Evolutionary conservation across 352 stramenopile genomes (phyloP).

Genomic region (Halophytophthora batemanensis): DNA sequence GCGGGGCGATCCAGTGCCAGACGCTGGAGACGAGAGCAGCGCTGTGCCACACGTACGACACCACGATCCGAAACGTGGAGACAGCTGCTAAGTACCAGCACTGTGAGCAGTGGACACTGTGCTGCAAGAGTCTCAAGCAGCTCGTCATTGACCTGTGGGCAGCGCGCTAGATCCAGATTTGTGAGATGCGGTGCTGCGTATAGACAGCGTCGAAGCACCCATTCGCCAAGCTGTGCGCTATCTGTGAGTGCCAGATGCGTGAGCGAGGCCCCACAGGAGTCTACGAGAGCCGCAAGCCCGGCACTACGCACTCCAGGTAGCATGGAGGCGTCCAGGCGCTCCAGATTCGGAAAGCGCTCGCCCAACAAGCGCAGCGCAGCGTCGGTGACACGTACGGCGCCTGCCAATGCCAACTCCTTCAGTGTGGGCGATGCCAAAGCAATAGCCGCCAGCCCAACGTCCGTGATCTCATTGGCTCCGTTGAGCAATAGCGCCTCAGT

Average conservation of each 20-base stretch:
- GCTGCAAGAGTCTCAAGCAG: conserved; percentile 80
- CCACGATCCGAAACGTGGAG: conserved; percentile 80
- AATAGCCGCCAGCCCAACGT: conserved; percentile 49
- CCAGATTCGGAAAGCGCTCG: conserved; percentile 41
- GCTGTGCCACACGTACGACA: conserved; percentile 74
- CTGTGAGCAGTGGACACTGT: conserved; percentile 62
- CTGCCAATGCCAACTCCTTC: conserved; percentile 53
- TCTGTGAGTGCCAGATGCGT: conserved; percentile 41
- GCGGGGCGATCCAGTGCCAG: conserved; percentile 62
- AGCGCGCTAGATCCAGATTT: conserved; percentile 67
- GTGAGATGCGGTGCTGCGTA: conserved; percentile 52
- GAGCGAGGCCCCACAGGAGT: conserved; percentile 38
- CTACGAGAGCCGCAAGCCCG: conserved; percentile 59
- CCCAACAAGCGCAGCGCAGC: conserved; percentile 48
- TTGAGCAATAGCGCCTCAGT: conserved; percentile 57
- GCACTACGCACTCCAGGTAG: conserved; percentile 50
- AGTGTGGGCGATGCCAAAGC: conserved; percentile 45
- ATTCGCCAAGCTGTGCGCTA: conserved; percentile 58
- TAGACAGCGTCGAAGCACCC: conserved; percentile 65
- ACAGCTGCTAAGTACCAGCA: conserved; percentile 78
- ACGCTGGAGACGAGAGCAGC: conserved; percentile 67
- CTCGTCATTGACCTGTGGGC: conserved; percentile 78
- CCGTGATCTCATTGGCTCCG: conserved; percentile 64
- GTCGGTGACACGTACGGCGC: conserved; percentile 49
- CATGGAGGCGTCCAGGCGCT: conserved; percentile 46